Evolutionary conservation across 148 eudicot species (phyloP).

Genomic region (Silene uniflora): DNA sequence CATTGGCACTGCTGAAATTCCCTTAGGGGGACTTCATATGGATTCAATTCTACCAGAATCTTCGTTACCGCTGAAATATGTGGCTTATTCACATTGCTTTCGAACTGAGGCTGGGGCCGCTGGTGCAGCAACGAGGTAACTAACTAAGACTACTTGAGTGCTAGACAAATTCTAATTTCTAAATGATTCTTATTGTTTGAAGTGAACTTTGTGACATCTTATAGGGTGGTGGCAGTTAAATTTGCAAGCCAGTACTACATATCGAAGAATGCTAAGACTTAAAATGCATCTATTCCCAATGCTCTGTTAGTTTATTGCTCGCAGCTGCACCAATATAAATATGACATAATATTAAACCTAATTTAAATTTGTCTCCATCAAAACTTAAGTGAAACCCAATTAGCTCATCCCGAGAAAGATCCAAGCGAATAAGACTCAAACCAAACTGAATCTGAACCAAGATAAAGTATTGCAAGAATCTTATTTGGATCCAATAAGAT

Average conservation of each 20-base stretch:
- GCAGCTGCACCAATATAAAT: neutral
- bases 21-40: constrained; percentile 88
- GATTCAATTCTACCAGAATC: constrained; percentile 74
- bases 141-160: neutral
- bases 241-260: neutral
- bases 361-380: neutral
- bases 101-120: constrained; percentile 99
- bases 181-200: neutral
- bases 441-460: neutral
- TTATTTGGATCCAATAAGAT: too few relatives aligned
- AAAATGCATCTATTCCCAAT: neutral
- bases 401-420: neutral
- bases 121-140: constrained; percentile 82
- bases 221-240: neutral
- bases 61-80: constrained; percentile 74
- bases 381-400: neutral
- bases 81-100: constrained; percentile 89
- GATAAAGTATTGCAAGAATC: neutral
- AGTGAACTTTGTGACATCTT: neutral
- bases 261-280: neutral
- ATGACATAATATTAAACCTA: neutral
- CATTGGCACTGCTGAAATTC: constrained; percentile 89
- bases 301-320: neutral
- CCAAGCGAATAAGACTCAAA: neutral
- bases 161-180: neutral